Evolutionary conservation across 495 filamentous ascomycete species (phyloP).

Genomic region (Letharia columbiana): DNA sequence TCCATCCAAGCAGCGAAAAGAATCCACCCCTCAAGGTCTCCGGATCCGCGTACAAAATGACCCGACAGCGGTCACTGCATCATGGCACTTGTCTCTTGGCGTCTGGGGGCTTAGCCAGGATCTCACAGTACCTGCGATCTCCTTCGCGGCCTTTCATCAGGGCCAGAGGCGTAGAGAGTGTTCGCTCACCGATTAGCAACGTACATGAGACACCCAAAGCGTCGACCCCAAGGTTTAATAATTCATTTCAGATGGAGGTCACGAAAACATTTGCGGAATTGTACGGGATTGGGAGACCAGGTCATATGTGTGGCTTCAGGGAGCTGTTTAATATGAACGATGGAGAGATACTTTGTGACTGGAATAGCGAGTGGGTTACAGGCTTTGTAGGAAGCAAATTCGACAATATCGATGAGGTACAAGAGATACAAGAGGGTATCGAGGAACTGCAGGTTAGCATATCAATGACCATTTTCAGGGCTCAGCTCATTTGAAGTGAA

Average conservation of each 20-base stretch:
- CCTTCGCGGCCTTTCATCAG: constrained; percentile 65
- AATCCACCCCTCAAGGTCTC: constrained; percentile 65
- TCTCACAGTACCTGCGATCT: constrained; percentile 59
- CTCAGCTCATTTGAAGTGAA: constrained; percentile 18
- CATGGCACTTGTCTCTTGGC: constrained; percentile 83
- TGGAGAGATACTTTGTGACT: constrained; percentile 25
- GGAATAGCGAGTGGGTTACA: constrained; percentile 35
- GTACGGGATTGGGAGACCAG: constrained; percentile 24
- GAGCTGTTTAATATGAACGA: constrained; percentile 20
- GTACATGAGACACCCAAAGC: constrained; percentile 40
- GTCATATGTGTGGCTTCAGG: neutral
- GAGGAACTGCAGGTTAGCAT: constrained; percentile 50
- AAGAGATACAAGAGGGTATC: constrained; percentile 48
- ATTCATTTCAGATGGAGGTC: constrained; percentile 31
- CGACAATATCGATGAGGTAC: constrained; percentile 28
- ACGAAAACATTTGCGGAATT: constrained; percentile 35
- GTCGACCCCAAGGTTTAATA: constrained; percentile 19
- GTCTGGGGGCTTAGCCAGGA: constrained; percentile 56
- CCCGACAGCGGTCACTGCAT: constrained; percentile 65
- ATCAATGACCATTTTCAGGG: neutral
- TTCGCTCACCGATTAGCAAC: constrained; percentile 76
- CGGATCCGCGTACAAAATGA: constrained; percentile 90
- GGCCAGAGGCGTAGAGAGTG: constrained; percentile 86
- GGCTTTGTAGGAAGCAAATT: constrained; percentile 43
- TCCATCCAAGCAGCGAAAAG: constrained; percentile 22